A percentile compares a stretch with the other conserved stretches of the same genome.
Evolutionary conservation across 2,329 filamentous ascomycete species (phyloP).

Genomic region (Dothistroma pini): DNA sequence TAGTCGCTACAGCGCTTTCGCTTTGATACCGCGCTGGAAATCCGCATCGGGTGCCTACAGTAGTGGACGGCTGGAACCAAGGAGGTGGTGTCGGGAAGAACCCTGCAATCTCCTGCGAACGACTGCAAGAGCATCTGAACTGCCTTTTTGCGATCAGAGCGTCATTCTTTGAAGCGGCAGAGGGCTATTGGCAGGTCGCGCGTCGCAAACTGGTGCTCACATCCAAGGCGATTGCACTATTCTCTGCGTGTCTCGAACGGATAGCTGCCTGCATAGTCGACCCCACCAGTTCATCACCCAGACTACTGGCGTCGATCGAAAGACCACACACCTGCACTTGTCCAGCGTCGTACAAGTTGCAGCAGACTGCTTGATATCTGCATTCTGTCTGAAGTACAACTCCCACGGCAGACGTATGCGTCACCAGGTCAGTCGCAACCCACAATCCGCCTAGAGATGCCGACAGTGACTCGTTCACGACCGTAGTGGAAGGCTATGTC

Average conservation of each 20-base stretch:
- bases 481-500: conserved; percentile 8
- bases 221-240: conserved; percentile 29
- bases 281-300: conserved; percentile 24
- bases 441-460: conserved; percentile 4
- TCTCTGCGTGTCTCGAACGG: conserved; percentile 35
- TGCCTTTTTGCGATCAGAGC: conserved; percentile 20
- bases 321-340: conserved; percentile 20
- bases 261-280: conserved; percentile 31
- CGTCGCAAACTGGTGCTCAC: conserved; percentile 26
- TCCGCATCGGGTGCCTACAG: conserved; percentile 32
- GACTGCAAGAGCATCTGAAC: conserved; percentile 30
- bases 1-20: conserved; percentile 28
- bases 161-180: conserved; percentile 23
- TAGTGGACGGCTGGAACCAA: conserved; percentile 32
- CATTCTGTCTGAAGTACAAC: conserved; percentile 22
- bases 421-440: conserved; percentile 33
- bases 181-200: conserved; percentile 16
- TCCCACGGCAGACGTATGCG: conserved; percentile 31
- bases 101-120: conserved; percentile 40
- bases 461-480: conserved; percentile 4
- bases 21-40: conserved; percentile 28
- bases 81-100: conserved; percentile 31
- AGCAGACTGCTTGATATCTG: conserved; percentile 27
- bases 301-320: conserved; percentile 15
- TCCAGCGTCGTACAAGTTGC: conserved; percentile 35